Evolutionary conservation across 2,329 filamentous ascomycete genomes (phyloP).

Genomic region (Ophiostoma pallidulum): DNA sequence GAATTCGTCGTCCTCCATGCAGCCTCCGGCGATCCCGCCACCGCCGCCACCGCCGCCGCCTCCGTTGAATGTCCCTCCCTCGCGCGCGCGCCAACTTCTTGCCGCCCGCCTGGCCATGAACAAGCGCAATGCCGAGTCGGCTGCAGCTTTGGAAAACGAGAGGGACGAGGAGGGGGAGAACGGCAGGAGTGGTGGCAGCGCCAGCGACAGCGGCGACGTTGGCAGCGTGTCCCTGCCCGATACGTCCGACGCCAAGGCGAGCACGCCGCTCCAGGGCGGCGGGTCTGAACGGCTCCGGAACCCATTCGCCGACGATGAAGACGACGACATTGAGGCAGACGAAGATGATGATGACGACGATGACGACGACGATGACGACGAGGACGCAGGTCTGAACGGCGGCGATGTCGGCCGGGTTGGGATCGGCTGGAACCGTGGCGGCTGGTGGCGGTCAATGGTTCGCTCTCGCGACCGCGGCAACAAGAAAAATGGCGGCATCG

Average conservation of each 20-base stretch:
- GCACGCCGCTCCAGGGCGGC: conserved; percentile 12
- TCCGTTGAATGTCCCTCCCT: conserved; percentile 68
- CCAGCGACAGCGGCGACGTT: neutral
- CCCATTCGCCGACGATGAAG: conserved; percentile 50
- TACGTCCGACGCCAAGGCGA: too few relatives aligned
- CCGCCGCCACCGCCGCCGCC: conserved; percentile 60
- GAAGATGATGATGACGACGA: conserved; percentile 28
- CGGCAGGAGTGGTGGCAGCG: neutral
- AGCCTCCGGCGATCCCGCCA: conserved; percentile 49
- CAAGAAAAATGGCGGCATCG: neutral
- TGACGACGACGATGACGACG: conserved; percentile 30
- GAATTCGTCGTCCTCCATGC: conserved; percentile 39
- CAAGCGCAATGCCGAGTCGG: conserved; percentile 46
- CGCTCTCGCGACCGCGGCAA: conserved; percentile 12
- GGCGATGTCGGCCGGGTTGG: conserved; percentile 21
- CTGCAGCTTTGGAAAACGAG: conserved; percentile 32
- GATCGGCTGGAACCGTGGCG: conserved; percentile 25
- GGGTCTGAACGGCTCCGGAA: conserved; percentile 31
- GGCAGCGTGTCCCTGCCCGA: conserved; percentile 6
- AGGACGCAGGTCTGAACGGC: conserved; percentile 28
- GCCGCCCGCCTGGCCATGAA: conserved; percentile 76
- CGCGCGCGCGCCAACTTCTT: conserved; percentile 78
- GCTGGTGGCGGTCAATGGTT: conserved; percentile 29
- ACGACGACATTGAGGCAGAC: conserved; percentile 43
- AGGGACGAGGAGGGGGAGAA: conserved; percentile 23